phyloP scores from a whole-genome alignment of 306 rosid species.

The Castanea mollissima region DNA sequence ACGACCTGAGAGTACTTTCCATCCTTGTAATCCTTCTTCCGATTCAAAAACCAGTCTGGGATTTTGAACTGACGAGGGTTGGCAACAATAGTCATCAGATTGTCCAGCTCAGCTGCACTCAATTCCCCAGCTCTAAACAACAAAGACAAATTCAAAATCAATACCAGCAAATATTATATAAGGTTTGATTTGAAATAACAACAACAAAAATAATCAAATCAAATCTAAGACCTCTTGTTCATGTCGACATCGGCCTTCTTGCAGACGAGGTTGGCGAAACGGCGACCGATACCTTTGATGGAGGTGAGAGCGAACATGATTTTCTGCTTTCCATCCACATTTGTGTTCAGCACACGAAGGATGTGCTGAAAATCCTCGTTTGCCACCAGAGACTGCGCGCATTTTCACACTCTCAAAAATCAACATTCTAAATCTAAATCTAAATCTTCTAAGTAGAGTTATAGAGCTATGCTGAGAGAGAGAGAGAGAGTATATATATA shows the following conservation, averaged over 20 bases:
- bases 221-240: conserved; percentile 41
- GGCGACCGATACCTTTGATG: conserved; percentile 51
- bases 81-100: conserved; percentile 42
- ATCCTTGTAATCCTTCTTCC: conserved; percentile 54
- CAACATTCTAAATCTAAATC: background rate
- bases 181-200: background rate
- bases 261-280: conserved; percentile 46
- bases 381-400: conserved; percentile 34
- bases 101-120: conserved; percentile 46
- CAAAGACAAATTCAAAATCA: background rate
- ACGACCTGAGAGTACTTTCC: conserved; percentile 47
- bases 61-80: conserved; percentile 50
- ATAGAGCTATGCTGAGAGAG: no score
- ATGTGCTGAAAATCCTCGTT: conserved; percentile 52
- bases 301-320: conserved; percentile 54
- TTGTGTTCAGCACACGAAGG: conserved; percentile 51
- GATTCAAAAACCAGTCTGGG: conserved; percentile 46
- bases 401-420: background rate
- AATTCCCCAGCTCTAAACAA: conserved; percentile 40
- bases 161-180: background rate
- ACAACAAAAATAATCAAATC: background rate
- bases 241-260: conserved; percentile 56
- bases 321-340: conserved; percentile 58
- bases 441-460: no score
- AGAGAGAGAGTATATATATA: no score